These are phyloP conservation scores for Fusarium pseudograminearum DNA, from an alignment of 2,329 filamentous ascomycete species.

Conservation along the genomic window DNA sequence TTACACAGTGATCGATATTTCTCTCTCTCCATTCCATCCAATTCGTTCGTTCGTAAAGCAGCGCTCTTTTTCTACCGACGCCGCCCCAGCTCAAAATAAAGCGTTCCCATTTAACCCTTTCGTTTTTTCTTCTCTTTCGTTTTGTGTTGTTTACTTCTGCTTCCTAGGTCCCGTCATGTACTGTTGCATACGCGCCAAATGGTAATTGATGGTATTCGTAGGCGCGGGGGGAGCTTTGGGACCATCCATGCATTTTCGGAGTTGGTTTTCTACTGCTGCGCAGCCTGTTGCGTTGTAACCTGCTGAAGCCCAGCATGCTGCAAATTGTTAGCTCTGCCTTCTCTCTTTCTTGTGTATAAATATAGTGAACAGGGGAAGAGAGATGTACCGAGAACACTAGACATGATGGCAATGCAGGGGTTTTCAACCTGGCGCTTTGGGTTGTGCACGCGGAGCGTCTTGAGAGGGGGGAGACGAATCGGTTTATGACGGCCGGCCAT, in stretches of 20 bases:
- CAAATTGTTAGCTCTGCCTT: neutral
- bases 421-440: conserved; percentile 63
- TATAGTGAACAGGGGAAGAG: neutral
- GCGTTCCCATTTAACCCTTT: neutral
- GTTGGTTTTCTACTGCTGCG: conserved; percentile 68
- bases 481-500: conserved; percentile 63
- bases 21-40: neutral
- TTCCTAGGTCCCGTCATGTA: conserved; percentile 67
- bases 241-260: conserved; percentile 83
- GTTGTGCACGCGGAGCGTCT: conserved; percentile 65
- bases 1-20: conserved; percentile 36
- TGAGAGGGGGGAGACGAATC: conserved; percentile 69
- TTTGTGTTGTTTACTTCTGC: conserved; percentile 48
- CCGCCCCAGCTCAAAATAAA: conserved; percentile 2
- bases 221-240: conserved; percentile 63
- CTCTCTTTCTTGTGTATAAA: neutral
- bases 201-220: conserved; percentile 91
- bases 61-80: conserved; percentile 40
- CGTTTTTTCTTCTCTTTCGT: neutral
- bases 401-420: conserved; percentile 69
- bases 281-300: conserved; percentile 74
- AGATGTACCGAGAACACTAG: conserved; percentile 65
- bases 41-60: conserved; percentile 26
- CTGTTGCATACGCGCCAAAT: conserved; percentile 82
- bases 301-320: conserved; percentile 87